Evolutionary conservation across 116 monocot genomes (phyloP), one percentile per base, ranked within the genome.

Genomic region (Iris pallida): DNA sequence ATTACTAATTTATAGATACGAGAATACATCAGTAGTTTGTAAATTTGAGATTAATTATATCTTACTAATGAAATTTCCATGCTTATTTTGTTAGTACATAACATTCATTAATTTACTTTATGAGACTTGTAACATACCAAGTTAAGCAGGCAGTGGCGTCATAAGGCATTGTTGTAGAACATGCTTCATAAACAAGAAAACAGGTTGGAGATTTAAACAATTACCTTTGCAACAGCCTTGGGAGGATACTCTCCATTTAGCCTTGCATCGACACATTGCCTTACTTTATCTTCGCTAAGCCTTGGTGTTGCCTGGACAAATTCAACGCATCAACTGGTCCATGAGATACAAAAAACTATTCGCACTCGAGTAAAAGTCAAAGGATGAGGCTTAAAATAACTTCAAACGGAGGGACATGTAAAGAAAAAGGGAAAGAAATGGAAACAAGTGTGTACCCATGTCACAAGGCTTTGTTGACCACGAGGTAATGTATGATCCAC

Each of bases 151-250:
- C 30, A 30, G 30, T 30, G 30, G 30, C 3, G 30, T 30, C 30
- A 3, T 30, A 30, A 30, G 30, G 30, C 30, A 30, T 30, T 30
- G 30, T 30, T 30, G 30, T 30, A 30, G 30, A 30, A 30, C 30
- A 30, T 30, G 30, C 30, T 30, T 30, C 30, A 30, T 30, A 30
- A 30, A 30, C 30, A 3, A 30, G 30, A 30, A 30, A 30, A 30
- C 30, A 30, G 30, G 0, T 0, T 30, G 30, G 30, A 30, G 30
- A 30, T 30, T 8, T 7, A 18, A 12, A 53, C 47, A 46, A 58
- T 66, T 77, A 87, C 87, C 87, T 87, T 87, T 12, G 87, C 87
- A 71, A 87, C 82, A 44, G 87, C 79, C 60, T 82, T 82, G 4
- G 74, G 77, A 75, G 87, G 83, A 43, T 80, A 87, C 4, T 77